Base-by-base conservation (phyloP, 305 asterid genomes). In the Nicotiana rustica region DNA sequence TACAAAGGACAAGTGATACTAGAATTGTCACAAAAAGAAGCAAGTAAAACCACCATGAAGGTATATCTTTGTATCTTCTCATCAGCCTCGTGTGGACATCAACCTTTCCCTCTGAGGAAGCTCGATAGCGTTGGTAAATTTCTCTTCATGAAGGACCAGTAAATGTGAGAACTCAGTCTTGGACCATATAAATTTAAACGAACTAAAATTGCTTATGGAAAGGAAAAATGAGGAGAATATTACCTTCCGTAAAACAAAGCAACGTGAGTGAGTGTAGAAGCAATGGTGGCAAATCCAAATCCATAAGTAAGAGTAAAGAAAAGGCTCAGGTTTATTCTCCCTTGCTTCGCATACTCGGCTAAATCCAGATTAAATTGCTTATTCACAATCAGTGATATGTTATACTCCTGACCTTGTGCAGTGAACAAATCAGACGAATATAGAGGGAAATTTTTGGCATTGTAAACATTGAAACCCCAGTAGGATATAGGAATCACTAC, bases 201-300 rank as follows among this genome's bases (percentile, higher is more conserved):
- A 57, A 17, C 19, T 57, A 57, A 18, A 57, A 15, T 57, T 57
- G 21, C 62, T 57, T 55, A 1, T 36, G 41, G 77, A 61, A n/a
- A 77, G 56, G n/a, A 80, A 57, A 38, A 44, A 64, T 2, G 69
- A 73, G 35, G 36, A 25, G 25, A 79, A 76, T 2, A 44, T 35
- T 85, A 93, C 98, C 92, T 92, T 87, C 98, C 98, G 44, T 94
- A 87, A 85, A 94, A 94, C 80, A 94, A 84, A 13, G 83, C 91
- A 67, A 94, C 97, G 31, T 94, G 98, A 17, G 92, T 69, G 3
- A 94, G 75, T 0, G 98, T 94, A 65, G 97, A 80, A 0, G 97
- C 98, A 67, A 93, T 89, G 44, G 97, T 92, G 57, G 98, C 98
- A 35, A 94, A 94, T 56, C 97, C 97, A 52, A 94, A 91, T 2